Evolutionary conservation across 208 protist species (phyloP).

Genomic region (Trichomonas tenax): DNA sequence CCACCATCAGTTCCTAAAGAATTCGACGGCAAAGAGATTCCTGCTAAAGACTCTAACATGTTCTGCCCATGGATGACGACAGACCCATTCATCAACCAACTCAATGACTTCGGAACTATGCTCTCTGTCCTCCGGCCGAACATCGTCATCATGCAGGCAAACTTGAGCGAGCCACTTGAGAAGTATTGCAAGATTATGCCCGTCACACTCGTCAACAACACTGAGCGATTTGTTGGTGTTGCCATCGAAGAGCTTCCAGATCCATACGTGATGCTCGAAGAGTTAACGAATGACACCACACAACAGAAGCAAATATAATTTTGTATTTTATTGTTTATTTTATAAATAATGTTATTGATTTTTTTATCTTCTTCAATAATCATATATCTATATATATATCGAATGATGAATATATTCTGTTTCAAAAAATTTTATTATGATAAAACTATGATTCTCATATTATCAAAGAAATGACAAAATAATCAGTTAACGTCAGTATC

Average conservation of each 20-base stretch:
- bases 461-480: no score
- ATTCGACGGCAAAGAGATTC: not conserved
- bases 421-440: no score
- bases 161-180: not conserved
- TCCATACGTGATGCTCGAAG: not conserved
- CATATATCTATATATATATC: no score
- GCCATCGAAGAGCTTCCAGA: not conserved
- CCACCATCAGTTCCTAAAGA: not conserved
- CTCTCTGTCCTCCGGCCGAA: not conserved
- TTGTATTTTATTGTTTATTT: no score
- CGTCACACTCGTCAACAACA: not conserved
- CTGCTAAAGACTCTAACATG: not conserved
- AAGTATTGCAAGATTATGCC: not conserved
- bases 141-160: not conserved
- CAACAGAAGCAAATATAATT: no score
- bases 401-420: no score
- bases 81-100: not conserved
- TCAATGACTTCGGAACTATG: not conserved
- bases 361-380: no score
- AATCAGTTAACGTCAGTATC: no score
- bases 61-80: not conserved
- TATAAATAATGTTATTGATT: no score
- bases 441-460: no score
- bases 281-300: not conserved
- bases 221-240: not conserved